Conservation (phyloP, 1,139 yeast genomes). For the Pichia sp. region DNA sequence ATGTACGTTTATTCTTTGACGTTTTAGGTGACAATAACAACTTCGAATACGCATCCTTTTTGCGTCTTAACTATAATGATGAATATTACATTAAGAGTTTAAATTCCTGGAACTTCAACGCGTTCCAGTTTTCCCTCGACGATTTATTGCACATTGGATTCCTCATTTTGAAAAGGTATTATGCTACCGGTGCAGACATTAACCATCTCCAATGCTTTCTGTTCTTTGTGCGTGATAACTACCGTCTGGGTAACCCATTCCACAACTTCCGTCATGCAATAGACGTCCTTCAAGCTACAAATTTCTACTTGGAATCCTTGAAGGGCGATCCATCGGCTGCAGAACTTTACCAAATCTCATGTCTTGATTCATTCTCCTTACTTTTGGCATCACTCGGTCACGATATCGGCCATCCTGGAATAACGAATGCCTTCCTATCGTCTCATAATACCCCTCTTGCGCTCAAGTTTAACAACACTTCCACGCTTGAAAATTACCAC, state of each 20-base stretch:
- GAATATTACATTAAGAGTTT: conserved; percentile 25
- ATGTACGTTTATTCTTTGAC: too few relatives aligned
- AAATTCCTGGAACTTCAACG: conserved; percentile 50
- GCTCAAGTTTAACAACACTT: conserved; percentile 50
- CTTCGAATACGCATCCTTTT: too few relatives aligned
- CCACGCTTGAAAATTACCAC: conserved; percentile 82
- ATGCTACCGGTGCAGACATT: conserved; percentile 4
- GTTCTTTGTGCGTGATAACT: conserved; percentile 63
- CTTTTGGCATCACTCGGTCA: conserved; percentile 88
- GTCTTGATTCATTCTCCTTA: conserved; percentile 36
- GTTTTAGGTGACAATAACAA: too few relatives aligned
- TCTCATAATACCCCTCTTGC: conserved; percentile 63
- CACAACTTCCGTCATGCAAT: conserved; percentile 95
- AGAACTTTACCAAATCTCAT: too few relatives aligned
- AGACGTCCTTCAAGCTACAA: conserved; percentile 89
- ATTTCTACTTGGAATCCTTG: conserved; percentile 43
- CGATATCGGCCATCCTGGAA: conserved; percentile 95
- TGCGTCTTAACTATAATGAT: too few relatives aligned
- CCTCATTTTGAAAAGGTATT: conserved; percentile 42
- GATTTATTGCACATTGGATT: conserved; percentile 60
- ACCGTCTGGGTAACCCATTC: conserved; percentile 79
- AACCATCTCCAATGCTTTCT: conserved; percentile 32
- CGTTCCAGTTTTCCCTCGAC: conserved; percentile 60
- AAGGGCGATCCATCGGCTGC: too few relatives aligned
- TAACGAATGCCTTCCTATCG: conserved; percentile 69